Conservation (phyloP, 1,139 yeast species). For the Suhomyces choctaworum region DNA sequence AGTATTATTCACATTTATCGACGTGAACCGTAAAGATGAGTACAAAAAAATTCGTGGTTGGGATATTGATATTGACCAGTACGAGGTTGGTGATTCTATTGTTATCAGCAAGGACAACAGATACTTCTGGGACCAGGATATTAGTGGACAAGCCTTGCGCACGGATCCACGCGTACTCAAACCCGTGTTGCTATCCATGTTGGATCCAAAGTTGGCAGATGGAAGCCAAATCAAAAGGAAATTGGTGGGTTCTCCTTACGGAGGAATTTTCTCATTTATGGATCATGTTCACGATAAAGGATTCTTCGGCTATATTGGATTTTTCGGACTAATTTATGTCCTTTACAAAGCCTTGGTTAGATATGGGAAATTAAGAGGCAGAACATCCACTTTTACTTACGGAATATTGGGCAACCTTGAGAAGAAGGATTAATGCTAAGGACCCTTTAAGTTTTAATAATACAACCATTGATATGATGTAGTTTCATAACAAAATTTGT, state of each 20-base stretch:
- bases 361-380: conserved; percentile 2
- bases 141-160: conserved; percentile 28
- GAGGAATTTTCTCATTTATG: conserved; percentile 37
- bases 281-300: conserved; percentile 49
- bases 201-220: conserved; percentile 29
- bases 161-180: conserved; percentile 33
- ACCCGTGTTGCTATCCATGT: conserved; percentile 31
- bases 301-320: conserved; percentile 40
- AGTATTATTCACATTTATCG: conserved; percentile 53
- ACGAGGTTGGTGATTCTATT: conserved; percentile 46
- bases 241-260: conserved; percentile 49
- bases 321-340: conserved; percentile 17
- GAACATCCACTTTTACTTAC: conserved; percentile 14
- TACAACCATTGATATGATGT: not conserved
- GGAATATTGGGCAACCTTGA: conserved; percentile 26
- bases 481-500: not conserved
- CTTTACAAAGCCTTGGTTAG: not conserved
- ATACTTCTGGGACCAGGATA: conserved; percentile 35
- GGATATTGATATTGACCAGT: conserved; percentile 35
- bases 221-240: conserved; percentile 18
- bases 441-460: no score
- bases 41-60: conserved; percentile 42
- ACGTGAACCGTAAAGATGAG: conserved; percentile 39
- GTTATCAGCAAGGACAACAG: conserved; percentile 33
- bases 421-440: conserved; percentile 23